Evolutionary conservation across 2,329 filamentous ascomycete species (phyloP).

Genomic region (Colletotrichum melonis): DNA sequence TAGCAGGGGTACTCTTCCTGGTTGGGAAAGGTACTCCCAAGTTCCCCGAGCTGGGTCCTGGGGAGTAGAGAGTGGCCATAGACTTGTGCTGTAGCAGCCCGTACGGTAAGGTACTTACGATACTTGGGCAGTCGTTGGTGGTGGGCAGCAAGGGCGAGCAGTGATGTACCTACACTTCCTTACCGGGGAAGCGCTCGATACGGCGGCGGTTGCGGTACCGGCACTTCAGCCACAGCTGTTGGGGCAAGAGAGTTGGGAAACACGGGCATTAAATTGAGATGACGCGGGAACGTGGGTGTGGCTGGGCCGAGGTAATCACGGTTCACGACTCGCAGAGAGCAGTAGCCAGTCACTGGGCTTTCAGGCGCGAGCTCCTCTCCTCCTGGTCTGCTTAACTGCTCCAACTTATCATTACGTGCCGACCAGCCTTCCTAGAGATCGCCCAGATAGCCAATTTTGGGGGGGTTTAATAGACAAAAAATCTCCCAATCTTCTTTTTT

Average conservation of each 20-base stretch:
- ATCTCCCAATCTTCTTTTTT: conserved; percentile 2
- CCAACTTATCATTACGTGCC: conserved; percentile 20
- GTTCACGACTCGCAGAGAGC: conserved; percentile 21
- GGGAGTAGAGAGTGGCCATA: neutral
- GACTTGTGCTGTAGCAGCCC: neutral
- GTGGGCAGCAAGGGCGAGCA: neutral
- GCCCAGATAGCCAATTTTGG: conserved; percentile 23
- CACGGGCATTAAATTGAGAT: neutral
- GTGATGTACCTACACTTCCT: neutral
- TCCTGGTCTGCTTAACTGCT: neutral
- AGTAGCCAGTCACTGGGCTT: neutral
- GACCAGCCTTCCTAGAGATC: conserved; percentile 31
- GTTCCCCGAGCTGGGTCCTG: conserved; percentile 26
- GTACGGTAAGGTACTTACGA: neutral
- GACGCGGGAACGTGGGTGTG: conserved; percentile 17
- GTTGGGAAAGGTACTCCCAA: neutral
- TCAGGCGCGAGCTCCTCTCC: conserved; percentile 2
- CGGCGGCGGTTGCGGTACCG: neutral
- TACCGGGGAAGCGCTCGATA: neutral
- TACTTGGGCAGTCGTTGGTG: neutral
- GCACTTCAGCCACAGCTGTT: conserved; percentile 11
- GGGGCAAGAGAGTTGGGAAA: neutral
- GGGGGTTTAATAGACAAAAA: neutral
- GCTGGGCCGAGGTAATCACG: conserved; percentile 37
- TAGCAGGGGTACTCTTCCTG: conserved; percentile 8